Conservation (phyloP, 139 green algal species). For the Prasinococcaceae sp. region DNA sequence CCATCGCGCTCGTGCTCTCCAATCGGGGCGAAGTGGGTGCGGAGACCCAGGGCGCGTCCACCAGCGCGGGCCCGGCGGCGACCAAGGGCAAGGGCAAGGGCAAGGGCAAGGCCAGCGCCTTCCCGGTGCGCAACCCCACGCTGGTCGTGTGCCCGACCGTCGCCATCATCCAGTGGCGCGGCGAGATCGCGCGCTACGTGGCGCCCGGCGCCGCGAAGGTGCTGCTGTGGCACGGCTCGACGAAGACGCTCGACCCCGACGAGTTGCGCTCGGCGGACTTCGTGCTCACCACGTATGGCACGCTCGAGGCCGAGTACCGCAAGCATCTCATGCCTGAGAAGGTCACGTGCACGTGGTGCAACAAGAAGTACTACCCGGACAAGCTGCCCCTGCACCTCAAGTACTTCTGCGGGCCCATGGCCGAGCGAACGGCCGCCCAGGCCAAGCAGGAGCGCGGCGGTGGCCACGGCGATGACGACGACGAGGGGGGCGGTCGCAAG, state of each 20-base stretch:
- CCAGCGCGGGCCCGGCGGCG: no score
- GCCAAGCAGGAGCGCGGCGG: slow-evolving; percentile 6
- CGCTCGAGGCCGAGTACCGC: slow-evolving; percentile 71
- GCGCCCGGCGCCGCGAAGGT: slow-evolving; percentile 36
- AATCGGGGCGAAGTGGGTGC: slow-evolving; percentile 19
- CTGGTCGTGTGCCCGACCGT: slow-evolving; percentile 85
- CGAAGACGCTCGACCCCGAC: slow-evolving; percentile 8
- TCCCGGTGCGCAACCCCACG: no score
- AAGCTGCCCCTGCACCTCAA: slow-evolving; percentile 38
- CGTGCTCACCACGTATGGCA: slow-evolving; percentile 82
- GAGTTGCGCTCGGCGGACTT: slow-evolving; percentile 54
- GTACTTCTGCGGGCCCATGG: slow-evolving; percentile 86
- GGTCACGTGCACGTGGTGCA: slow-evolving; percentile 65
- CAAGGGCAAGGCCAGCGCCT: background rate
- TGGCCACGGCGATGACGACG: slow-evolving; percentile 3
- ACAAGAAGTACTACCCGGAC: slow-evolving; percentile 54
- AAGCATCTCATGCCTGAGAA: slow-evolving; percentile 43
- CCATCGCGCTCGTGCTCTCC: slow-evolving; percentile 63
- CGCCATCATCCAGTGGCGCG: slow-evolving; percentile 79
- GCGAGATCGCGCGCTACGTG: slow-evolving; percentile 74
- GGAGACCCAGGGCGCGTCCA: no score
- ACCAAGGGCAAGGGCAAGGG: no score
- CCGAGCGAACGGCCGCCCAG: slow-evolving; percentile 50
- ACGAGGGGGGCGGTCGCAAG: slow-evolving; percentile 19
- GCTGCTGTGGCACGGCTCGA: slow-evolving; percentile 65